Conservation (phyloP, 2,329 filamentous ascomycete species). For the Pyrenophora tritici-repentis region DNA sequence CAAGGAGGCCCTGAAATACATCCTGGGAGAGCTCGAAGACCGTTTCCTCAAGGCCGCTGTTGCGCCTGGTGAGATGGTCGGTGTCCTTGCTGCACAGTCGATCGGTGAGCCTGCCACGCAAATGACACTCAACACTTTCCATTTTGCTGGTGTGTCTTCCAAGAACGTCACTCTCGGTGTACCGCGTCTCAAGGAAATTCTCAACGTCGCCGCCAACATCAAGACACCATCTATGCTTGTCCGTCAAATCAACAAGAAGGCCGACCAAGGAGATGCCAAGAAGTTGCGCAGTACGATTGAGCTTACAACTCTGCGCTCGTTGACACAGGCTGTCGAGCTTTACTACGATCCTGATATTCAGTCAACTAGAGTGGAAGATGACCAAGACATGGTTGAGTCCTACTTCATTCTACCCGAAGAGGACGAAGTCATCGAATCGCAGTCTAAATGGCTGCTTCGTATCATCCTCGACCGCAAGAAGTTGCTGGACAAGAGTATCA, state of each 20-base stretch:
- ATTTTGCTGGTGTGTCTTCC: slow-evolving; percentile 98
- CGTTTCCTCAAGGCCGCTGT: slow-evolving; percentile 86
- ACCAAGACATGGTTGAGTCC: slow-evolving; percentile 92
- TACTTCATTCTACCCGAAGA: slow-evolving; percentile 93
- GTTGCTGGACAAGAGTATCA: slow-evolving; percentile 90
- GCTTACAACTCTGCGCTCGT: slow-evolving; percentile 89
- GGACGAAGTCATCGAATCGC: slow-evolving; percentile 62
- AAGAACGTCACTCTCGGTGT: slow-evolving; percentile 99
- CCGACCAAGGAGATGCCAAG: slow-evolving; percentile 78
- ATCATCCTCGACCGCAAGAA: slow-evolving; percentile 92
- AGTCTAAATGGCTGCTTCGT: slow-evolving; percentile 94
- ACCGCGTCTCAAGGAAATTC: slow-evolving; percentile 97
- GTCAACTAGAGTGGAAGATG: slow-evolving; percentile 81
- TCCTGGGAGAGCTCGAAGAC: slow-evolving; percentile 87
- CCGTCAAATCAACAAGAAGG: slow-evolving; percentile 68
- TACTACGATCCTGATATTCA: slow-evolving; percentile 95
- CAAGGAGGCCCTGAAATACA: slow-evolving; percentile 89
- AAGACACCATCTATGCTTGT: slow-evolving; percentile 98
- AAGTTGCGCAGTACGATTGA: slow-evolving; percentile 89
- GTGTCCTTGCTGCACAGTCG: slow-evolving; percentile 94
- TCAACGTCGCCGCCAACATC: slow-evolving; percentile 96
- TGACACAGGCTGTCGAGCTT: slow-evolving; percentile 90
- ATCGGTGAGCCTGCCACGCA: slow-evolving; percentile 98
- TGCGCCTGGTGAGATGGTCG: slow-evolving; percentile 96
- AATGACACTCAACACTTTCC: slow-evolving; percentile 99